phyloP scores from a whole-genome alignment of 148 eudicot genomes.

The Salicornia ramosissima region DNA sequence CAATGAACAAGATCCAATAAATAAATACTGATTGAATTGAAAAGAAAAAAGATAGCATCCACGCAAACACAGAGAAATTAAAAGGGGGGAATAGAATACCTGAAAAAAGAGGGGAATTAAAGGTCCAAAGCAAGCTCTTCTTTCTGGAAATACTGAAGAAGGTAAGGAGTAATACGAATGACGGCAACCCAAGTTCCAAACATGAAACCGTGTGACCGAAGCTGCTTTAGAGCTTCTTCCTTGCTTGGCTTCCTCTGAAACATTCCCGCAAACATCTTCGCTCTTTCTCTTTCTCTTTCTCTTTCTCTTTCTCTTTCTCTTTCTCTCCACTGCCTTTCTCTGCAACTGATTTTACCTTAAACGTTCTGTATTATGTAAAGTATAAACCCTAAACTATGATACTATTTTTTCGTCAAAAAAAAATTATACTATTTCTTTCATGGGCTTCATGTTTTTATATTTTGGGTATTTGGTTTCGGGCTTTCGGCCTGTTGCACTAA shows the following conservation, averaged over 20 bases:
- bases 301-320: not conserved
- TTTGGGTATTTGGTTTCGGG: too few relatives aligned
- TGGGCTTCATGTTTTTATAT: not conserved
- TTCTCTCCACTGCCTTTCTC: too few relatives aligned
- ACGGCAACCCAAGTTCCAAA: conserved; percentile 70
- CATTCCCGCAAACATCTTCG: conserved; percentile 75
- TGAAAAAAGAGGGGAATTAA: conserved; percentile 15
- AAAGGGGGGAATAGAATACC: not conserved
- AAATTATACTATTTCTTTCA: not conserved
- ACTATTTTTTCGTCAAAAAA: not conserved
- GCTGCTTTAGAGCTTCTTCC: conserved; percentile 67
- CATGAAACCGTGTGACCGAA: conserved; percentile 41
- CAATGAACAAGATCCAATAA: too few relatives aligned
- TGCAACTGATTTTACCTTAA: conserved; percentile 1
- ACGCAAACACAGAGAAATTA: too few relatives aligned
- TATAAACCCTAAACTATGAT: conserved; percentile 19
- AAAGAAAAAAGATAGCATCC: too few relatives aligned
- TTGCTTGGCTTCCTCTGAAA: conserved; percentile 69
- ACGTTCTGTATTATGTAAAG: too few relatives aligned
- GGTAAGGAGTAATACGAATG: conserved; percentile 69
- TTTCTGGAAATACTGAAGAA: conserved; percentile 56
- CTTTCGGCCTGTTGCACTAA: not conserved
- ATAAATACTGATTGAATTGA: too few relatives aligned
- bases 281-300: not conserved
- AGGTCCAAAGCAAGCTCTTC: conserved; percentile 66